A percentile compares a stretch with the other conserved stretches of the same genome.
phyloP scores from a whole-genome alignment of 1,284 basidiomycete genomes.

The Cutaneotrichosporon cyanovorans region DNA sequence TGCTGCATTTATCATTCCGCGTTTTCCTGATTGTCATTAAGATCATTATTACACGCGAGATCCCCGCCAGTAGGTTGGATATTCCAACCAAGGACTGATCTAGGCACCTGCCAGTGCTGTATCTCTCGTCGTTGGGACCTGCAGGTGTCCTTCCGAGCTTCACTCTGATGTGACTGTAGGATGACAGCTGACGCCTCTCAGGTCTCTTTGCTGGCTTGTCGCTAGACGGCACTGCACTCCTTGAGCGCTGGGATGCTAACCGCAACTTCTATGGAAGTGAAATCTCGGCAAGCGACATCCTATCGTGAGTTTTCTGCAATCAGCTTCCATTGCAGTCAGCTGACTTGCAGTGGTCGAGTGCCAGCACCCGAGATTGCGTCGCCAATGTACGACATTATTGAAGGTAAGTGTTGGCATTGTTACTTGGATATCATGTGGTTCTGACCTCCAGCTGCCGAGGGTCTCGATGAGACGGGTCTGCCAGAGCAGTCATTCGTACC shows the following conservation, averaged over 20 bases:
- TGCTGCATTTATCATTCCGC: no score
- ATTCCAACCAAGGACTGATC: no score
- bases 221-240: conserved; percentile 87
- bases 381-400: conserved; percentile 88
- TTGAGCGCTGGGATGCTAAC: conserved; percentile 92
- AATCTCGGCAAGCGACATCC: conserved; percentile 81
- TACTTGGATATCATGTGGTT: not conserved
- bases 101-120: no score
- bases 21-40: no score
- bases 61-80: no score
- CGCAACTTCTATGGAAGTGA: conserved; percentile 90
- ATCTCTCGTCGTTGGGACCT: no score
- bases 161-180: no score
- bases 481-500: conserved; percentile 77
- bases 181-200: no score
- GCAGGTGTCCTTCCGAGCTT: no score
- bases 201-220: conserved; percentile 92
- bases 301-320: conserved; percentile 45
- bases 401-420: conserved; percentile 44
- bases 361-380: conserved; percentile 95
- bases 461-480: conserved; percentile 56
- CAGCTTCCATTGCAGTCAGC: not conserved
- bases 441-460: conserved; percentile 44
- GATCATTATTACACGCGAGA: no score
- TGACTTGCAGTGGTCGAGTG: conserved; percentile 55